Base-by-base conservation (phyloP, 108 stramenopile genomes). In the Ochromonas danica region DNA sequence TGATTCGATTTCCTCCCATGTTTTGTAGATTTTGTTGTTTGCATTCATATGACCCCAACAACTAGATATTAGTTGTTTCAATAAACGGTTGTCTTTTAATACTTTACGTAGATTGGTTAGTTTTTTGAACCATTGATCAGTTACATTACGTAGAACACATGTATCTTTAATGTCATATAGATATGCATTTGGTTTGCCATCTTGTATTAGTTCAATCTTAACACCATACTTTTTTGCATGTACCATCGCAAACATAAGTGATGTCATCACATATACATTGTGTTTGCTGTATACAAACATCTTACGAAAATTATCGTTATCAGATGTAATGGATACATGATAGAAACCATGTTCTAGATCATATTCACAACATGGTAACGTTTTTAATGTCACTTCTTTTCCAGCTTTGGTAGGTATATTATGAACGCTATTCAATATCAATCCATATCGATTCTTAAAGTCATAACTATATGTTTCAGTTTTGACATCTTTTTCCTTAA, bases 171-270 rank as follows among this genome's bases (percentile, higher is more conserved):
- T 75, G 27, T 75, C 41, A 41, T 75, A 75, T 42, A 75, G n/a
- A 27, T 42, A 75, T 42, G 40, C 36, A 60, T 75, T 75, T 75
- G 72, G 72, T 60, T 75, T 75, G 6, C 35, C 72, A 75, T 75
- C 40, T 75, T 75, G 72, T 30, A 75, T 57, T 36, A 75, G 38
- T 75, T 75, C 35, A 33, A 75, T 75, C 6, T 75, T 60, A 6
- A 75, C 72, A 75, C 38, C 31, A 75, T 10, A 75, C 31, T 75
- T 27, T 36, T 75, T 75, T 75, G 14, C n/a, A 60, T 75, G 51
- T 75, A 10, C 38, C 31, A 39, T 45, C 6, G 72, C 72, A 57
- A 30, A 17, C 25, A 10, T 3, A 35, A 75, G 40, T 33, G 31
- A 33, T 60, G 40, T 10, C 6, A 22, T 27, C 3, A 33, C 41